phyloP scores from a whole-genome alignment of 1,284 basidiomycete species.

The Fistulinella cinereoalba region DNA sequence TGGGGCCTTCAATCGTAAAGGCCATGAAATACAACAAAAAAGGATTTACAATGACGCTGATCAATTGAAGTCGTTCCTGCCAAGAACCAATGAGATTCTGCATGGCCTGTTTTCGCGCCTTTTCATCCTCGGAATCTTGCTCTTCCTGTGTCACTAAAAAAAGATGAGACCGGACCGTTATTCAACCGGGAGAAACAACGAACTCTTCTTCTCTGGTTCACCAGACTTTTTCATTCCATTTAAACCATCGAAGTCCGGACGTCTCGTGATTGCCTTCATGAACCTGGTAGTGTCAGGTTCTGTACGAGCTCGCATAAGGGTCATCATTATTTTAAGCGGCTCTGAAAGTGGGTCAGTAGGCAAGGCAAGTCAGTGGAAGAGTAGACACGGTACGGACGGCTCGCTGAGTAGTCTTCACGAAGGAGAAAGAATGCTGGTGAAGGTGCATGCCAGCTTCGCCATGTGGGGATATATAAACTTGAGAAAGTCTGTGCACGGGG shows the following conservation, averaged over 20 bases:
- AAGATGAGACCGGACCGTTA: neutral
- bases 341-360: slow-evolving; percentile 12
- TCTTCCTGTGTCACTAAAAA: slow-evolving; percentile 45
- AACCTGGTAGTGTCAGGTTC: slow-evolving; percentile 16
- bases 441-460: no score
- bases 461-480: no score
- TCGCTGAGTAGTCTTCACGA: no score
- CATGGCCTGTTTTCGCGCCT: slow-evolving; percentile 43
- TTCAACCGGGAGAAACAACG: slow-evolving; percentile 1
- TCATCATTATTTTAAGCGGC: slow-evolving; percentile 15
- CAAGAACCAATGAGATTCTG: slow-evolving; percentile 53
- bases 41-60: slow-evolving; percentile 52
- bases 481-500: no score
- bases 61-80: slow-evolving; percentile 58
- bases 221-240: slow-evolving; percentile 9
- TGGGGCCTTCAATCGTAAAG: slow-evolving; percentile 1
- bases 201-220: slow-evolving; percentile 21
- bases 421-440: no score
- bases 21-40: neutral
- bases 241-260: slow-evolving; percentile 5
- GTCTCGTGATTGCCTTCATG: slow-evolving; percentile 18
- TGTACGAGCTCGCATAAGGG: slow-evolving; percentile 14
- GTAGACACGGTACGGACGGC: no score
- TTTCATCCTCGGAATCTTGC: slow-evolving; percentile 47
- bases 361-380: no score